Percentiles rank a stretch among this genome's conserved stretches.
Evolutionary conservation across 805 yeast genomes (phyloP).

Genomic region (Candida rishiriensis): DNA sequence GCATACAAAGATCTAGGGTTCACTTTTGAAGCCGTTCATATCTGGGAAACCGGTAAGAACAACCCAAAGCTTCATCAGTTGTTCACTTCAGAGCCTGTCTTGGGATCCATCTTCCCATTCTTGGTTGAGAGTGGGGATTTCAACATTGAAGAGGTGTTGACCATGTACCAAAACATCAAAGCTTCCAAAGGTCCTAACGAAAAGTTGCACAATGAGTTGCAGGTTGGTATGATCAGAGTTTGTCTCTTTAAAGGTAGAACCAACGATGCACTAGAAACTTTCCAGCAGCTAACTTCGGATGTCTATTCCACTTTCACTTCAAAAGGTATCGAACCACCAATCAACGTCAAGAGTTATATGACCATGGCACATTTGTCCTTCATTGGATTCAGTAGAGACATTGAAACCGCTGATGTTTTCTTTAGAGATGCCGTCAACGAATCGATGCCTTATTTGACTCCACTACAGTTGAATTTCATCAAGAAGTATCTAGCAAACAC

Average conservation of each 20-base stretch:
- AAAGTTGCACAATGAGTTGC: constrained; percentile 42
- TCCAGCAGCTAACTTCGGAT: constrained; percentile 53
- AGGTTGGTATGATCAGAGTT: constrained; percentile 70
- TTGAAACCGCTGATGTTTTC: constrained; percentile 65
- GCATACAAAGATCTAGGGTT: constrained; percentile 58
- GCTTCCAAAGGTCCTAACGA: constrained; percentile 29
- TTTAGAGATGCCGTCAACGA: constrained; percentile 66
- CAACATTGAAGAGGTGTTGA: constrained; percentile 54
- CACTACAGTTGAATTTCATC: constrained; percentile 69
- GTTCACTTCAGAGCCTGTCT: constrained; percentile 60
- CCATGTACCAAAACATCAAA: constrained; percentile 42
- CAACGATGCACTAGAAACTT: constrained; percentile 58
- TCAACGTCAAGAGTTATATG: constrained; percentile 45
- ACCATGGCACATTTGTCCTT: constrained; percentile 74
- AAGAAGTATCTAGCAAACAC: constrained; percentile 60
- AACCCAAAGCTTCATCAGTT: constrained; percentile 35
- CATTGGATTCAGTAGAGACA: constrained; percentile 72
- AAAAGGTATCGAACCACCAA: constrained; percentile 30
- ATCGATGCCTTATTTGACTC: constrained; percentile 69
- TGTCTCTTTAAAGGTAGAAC: constrained; percentile 62
- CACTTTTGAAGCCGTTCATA: constrained; percentile 57
- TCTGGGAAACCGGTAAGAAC: constrained; percentile 65
- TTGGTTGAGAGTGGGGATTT: constrained; percentile 58
- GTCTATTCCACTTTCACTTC: constrained; percentile 35
- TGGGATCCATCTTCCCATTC: constrained; percentile 65